Conservation (phyloP, 106 monocot genomes). For the Dendrobium nobile region DNA sequence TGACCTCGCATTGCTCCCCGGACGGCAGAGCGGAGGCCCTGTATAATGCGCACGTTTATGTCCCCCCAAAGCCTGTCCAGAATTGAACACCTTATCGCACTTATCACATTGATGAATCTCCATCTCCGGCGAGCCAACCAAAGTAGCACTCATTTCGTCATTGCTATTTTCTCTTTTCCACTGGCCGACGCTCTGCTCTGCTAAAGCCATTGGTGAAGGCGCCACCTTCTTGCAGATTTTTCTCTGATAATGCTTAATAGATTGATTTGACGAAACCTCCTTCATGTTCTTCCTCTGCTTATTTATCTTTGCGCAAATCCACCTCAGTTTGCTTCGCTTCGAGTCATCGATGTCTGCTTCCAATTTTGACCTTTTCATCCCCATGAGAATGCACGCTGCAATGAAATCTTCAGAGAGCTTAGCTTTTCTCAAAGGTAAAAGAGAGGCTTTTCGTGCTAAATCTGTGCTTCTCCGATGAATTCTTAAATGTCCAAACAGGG, state of each 20-base stretch:
- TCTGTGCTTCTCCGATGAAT: no score
- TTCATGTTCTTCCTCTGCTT: neutral
- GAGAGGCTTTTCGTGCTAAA: no score
- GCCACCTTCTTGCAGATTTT: no score
- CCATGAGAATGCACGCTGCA: neutral
- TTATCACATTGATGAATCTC: neutral
- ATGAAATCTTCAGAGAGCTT: neutral
- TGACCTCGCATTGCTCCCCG: neutral
- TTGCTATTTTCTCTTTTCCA: neutral
- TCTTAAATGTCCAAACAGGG: no score
- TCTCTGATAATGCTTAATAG: no score
- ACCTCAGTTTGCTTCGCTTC: neutral
- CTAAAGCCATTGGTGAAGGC: no score
- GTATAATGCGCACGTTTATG: constrained; percentile 1
- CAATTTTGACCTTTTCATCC: neutral
- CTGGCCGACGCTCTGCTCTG: no score
- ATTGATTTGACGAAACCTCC: no score
- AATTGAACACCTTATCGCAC: neutral
- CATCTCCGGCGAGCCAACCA: neutral
- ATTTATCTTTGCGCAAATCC: neutral
- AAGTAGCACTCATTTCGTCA: neutral
- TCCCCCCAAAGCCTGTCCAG: neutral
- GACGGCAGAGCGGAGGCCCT: neutral
- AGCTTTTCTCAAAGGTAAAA: neutral
- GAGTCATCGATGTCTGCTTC: neutral